Conservation (phyloP, 1,284 basidiomycete genomes). For the Boletus smithii region DNA sequence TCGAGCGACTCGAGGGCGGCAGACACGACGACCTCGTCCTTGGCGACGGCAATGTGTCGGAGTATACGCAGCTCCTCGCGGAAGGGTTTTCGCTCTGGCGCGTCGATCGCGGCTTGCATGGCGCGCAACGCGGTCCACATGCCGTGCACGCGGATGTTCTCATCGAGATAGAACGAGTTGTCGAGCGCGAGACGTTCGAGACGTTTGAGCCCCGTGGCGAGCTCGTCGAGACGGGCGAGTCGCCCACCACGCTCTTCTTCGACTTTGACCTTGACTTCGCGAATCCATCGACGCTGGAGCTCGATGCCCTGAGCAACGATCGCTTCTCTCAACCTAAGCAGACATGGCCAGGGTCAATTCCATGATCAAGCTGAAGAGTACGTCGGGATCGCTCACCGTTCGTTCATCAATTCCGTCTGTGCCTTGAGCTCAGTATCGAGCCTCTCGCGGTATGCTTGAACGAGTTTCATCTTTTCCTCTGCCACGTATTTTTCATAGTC, state of each 20-base stretch:
- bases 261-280: conserved; percentile 93
- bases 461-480: conserved; percentile 72
- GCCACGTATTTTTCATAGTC: conserved; percentile 84
- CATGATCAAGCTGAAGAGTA: background rate
- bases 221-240: conserved; percentile 90
- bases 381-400: conserved; percentile 57
- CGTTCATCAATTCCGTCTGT: conserved; percentile 92
- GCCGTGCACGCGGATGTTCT: conserved; percentile 83
- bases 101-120: conserved; percentile 54
- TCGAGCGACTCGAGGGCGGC: conserved; percentile 75
- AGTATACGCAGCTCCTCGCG: conserved; percentile 86
- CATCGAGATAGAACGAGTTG: conserved; percentile 86
- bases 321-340: conserved; percentile 81
- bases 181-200: conserved; percentile 89
- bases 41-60: conserved; percentile 67
- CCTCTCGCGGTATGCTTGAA: conserved; percentile 82
- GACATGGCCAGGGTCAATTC: background rate
- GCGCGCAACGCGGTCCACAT: conserved; percentile 77
- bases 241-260: conserved; percentile 96
- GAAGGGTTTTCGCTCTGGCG: conserved; percentile 72
- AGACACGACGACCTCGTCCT: conserved; percentile 65
- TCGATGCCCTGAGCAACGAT: conserved; percentile 97
- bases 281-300: conserved; percentile 94
- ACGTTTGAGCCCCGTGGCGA: conserved; percentile 86
- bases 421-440: conserved; percentile 83